Percentiles rank a stretch among this genome's conserved stretches.
Evolutionary conservation across 2,329 filamentous ascomycete genomes (phyloP).

Genomic region (Plectosphaerella sp.): DNA sequence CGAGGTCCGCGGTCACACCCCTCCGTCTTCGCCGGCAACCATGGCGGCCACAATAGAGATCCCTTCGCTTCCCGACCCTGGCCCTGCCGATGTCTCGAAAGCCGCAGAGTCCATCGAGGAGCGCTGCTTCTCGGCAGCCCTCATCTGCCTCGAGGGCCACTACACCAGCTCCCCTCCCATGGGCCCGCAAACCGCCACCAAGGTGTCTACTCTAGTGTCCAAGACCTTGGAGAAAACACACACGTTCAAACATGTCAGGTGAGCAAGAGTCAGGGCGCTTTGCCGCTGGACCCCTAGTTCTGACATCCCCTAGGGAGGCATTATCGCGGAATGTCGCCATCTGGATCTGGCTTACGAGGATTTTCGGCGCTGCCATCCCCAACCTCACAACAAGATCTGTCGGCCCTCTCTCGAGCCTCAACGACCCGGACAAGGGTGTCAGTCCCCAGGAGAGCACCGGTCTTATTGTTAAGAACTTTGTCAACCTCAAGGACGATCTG

Average conservation of each 20-base stretch:
- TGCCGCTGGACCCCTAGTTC: neutral
- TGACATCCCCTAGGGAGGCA: slow-evolving; percentile 40
- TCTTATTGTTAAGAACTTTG: slow-evolving; percentile 60
- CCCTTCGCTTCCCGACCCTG: slow-evolving; percentile 8
- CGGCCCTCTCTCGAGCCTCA: slow-evolving; percentile 47
- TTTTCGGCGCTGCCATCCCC: slow-evolving; percentile 57
- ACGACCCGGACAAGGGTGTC: slow-evolving; percentile 50
- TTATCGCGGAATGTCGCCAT: slow-evolving; percentile 60
- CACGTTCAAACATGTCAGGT: slow-evolving; percentile 56
- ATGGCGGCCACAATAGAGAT: slow-evolving; percentile 11
- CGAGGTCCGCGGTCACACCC: too few species aligned
- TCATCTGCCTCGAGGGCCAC: slow-evolving; percentile 59
- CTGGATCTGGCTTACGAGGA: slow-evolving; percentile 60
- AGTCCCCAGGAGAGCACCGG: slow-evolving; percentile 59
- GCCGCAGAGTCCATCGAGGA: slow-evolving; percentile 55
- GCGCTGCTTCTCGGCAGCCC: slow-evolving; percentile 54
- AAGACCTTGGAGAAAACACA: slow-evolving; percentile 62
- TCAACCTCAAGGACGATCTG: slow-evolving; percentile 56
- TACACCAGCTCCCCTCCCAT: slow-evolving; percentile 53
- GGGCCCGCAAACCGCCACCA: slow-evolving; percentile 50
- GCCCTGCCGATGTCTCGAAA: slow-evolving; percentile 18
- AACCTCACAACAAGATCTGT: slow-evolving; percentile 56
- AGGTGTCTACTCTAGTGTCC: slow-evolving; percentile 52
- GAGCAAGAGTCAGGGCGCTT: slow-evolving; percentile 12
- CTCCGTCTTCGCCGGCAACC: neutral